Evolutionary conservation across 23 red algal genomes (phyloP), one percentile per base, ranked within the genome.

Genomic region (Gracilariopsis chorda): DNA sequence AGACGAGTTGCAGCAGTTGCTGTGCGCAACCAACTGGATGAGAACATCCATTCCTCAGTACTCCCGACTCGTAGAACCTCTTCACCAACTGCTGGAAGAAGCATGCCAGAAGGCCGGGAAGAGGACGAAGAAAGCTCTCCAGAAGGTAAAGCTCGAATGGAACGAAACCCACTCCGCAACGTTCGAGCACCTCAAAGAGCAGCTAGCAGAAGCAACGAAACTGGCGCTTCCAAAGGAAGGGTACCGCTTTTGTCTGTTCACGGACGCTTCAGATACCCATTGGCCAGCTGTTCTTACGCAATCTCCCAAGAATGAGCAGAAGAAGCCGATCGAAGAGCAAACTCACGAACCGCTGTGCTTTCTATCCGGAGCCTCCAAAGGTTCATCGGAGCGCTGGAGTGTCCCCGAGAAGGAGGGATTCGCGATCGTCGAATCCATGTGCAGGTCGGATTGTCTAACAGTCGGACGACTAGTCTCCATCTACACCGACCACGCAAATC

Each of bases 401-500:
- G n/a, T n/a, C n/a, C n/a, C n/a, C n/a, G n/a, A n/a, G n/a, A n/a
- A n/a, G n/a, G n/a, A n/a, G n/a, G n/a, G n/a, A n/a, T n/a, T n/a
- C n/a, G n/a, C n/a, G n/a, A n/a, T n/a, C n/a, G n/a, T n/a, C n/a
- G n/a, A n/a, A n/a, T n/a, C n/a, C n/a, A n/a, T n/a, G n/a, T n/a
- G n/a, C n/a, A n/a, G n/a, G n/a, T n/a, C n/a, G n/a, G n/a, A n/a
- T n/a, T n/a, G n/a, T n/a, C n/a, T n/a, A n/a, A n/a, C n/a, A n/a
- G n/a, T n/a, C n/a, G n/a, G n/a, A n/a, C n/a, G n/a, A n/a, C n/a
- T n/a, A n/a, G n/a, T n/a, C n/a, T n/a, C n/a, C n/a, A n/a, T n/a
- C n/a, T n/a, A n/a, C n/a, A n/a, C n/a, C n/a, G n/a, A n/a, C 51
- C 84, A 77, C 67, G 60, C 53, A 20, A 88, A 88, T 23, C 36